Evolutionary conservation across 2,329 filamentous ascomycete genomes (phyloP), one percentile per base, ranked within the genome.

Genomic region (Myriangium duriaei): DNA sequence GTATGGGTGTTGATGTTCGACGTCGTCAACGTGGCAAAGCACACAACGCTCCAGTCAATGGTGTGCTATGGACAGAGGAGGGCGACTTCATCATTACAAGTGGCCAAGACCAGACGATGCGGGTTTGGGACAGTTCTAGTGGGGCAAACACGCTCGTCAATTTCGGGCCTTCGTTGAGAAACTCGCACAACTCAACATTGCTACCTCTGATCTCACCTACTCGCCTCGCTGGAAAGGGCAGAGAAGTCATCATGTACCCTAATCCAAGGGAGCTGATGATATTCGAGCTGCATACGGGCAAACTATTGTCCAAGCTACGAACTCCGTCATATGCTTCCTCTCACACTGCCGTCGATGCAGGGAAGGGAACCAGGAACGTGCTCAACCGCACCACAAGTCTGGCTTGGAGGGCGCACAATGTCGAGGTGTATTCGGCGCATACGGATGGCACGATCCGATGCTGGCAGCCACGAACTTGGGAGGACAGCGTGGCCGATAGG

Each of bases 71-170:
- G 85, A 87, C 81, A 1, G 77, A 84, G 42, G 78, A 85, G 52
- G 85, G 85, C 1, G 67, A 65, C 11, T 78, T 81, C 53, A 67
- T 96, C 12, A 68, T 95, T 10, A 85, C 81, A 1, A 72, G 82
- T 2, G 87, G 86, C 0, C 81, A 92, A 41, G 91, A 96, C 55
- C 71, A 82, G 34, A 74, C 80, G 6, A 79, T 96, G 45, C 74
- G 87, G 4, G 82, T 95, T 1, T 96, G 88, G 88, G 73, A 94
- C 53, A 74, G 81, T 2, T 68, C 68, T 0, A 83, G 75, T 0
- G 85, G 86, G 2, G 80, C 80, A 12, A 95, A 96, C 56, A 92
- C 83, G 0, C 72, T 95, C 4, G 82, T 81, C 0, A 87, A 80
- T 55, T 96, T 95, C 53, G 86, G 86, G 0, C 82, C 87, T 1